Evolutionary conservation across 495 filamentous ascomycete species (phyloP).

Genomic region (Penicillium subrubescens): DNA sequence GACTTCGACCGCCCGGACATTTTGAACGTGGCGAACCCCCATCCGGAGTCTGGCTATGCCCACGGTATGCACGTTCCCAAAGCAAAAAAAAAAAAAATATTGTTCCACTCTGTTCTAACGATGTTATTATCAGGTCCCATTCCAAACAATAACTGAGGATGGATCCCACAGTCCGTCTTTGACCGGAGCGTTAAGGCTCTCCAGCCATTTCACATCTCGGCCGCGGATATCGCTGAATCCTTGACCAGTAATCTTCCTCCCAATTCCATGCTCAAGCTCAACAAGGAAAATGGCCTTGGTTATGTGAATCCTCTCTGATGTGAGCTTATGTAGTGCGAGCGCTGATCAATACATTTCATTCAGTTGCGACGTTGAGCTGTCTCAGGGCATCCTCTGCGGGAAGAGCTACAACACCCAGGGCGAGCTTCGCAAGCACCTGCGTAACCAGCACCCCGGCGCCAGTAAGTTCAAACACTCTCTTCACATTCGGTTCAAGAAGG

Average conservation of each 20-base stretch:
- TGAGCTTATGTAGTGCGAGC: background rate
- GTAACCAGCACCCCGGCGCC: background rate
- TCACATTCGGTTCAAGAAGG: no score
- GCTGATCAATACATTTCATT: background rate
- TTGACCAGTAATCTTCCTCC: background rate
- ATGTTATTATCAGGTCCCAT: background rate
- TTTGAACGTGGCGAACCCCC: background rate
- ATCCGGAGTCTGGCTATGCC: background rate
- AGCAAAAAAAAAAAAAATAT: background rate
- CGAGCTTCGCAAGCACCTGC: slow-evolving; percentile 2
- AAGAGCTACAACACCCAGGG: background rate
- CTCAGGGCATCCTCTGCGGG: background rate
- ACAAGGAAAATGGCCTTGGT: background rate
- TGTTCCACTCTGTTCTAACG: background rate
- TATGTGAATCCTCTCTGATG: background rate
- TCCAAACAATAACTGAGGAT: background rate
- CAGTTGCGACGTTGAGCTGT: background rate
- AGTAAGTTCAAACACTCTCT: background rate
- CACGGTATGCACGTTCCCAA: background rate
- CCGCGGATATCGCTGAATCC: background rate
- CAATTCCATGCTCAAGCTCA: background rate
- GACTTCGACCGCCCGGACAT: background rate
- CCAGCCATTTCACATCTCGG: background rate
- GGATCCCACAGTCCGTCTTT: background rate
- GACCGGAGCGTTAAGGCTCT: background rate